These are phyloP conservation scores for Pythium apleroticum DNA, from an alignment of 352 stramenopile genomes.

Conservation along the genomic window DNA sequence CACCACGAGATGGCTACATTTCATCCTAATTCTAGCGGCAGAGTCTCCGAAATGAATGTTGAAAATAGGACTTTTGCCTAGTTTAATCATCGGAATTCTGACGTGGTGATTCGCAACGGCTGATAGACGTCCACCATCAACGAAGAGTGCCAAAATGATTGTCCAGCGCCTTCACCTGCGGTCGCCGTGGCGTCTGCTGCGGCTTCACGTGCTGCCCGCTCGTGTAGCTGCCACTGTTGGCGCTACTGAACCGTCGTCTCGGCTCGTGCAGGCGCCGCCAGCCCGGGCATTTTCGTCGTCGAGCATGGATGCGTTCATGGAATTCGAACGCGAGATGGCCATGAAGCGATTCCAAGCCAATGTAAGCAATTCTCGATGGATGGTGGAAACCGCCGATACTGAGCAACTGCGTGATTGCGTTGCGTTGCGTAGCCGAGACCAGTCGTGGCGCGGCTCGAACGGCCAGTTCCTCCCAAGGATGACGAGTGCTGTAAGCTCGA, in stretches of 20 bases:
- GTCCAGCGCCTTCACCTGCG: constrained; percentile 13
- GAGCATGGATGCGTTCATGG: constrained; percentile 83
- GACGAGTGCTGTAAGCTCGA: constrained; percentile 85
- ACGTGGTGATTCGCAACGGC: constrained; percentile 19
- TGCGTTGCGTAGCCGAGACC: constrained; percentile 15
- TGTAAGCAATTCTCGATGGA: constrained; percentile 8
- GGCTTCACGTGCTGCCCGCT: not conserved
- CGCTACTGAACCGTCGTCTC: not conserved
- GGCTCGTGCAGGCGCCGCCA: not conserved
- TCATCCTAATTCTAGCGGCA: constrained; percentile 11
- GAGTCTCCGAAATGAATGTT: not conserved
- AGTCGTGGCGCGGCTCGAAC: constrained; percentile 37
- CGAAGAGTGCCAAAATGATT: constrained; percentile 6
- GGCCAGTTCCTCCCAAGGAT: constrained; percentile 63
- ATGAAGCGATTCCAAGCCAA: constrained; percentile 45
- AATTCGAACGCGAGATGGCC: constrained; percentile 83
- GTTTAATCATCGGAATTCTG: constrained; percentile 1
- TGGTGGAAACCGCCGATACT: not conserved
- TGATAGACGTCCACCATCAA: constrained; percentile 23
- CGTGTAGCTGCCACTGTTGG: not conserved
- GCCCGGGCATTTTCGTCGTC: constrained; percentile 28
- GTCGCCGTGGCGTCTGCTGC: constrained; percentile 24
- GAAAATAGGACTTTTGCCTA: constrained; percentile 13
- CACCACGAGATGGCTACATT: constrained; percentile 26
- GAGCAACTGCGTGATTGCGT: not conserved